Evolutionary conservation across 768 basidiomycete genomes (phyloP).

Genomic region (Serendipita sp.): DNA sequence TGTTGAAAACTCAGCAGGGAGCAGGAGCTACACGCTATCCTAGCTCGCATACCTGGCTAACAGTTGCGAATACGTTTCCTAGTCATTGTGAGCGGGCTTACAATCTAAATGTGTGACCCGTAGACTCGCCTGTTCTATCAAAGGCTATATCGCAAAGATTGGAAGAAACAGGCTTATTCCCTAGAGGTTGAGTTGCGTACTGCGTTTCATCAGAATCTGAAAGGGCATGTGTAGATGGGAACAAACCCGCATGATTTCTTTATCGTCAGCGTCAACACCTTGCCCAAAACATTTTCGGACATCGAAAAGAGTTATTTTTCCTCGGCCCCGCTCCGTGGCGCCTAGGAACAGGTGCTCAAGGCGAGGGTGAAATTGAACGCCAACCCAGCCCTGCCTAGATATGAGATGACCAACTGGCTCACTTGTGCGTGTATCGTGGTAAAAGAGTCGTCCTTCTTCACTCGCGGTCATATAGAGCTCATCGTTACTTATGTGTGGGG

Average conservation of each 20-base stretch:
- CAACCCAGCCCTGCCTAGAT: conserved; percentile 11
- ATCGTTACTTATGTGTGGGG: conserved; percentile 51
- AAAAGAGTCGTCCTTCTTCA: conserved; percentile 51
- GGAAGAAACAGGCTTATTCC: neutral
- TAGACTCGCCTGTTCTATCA: conserved; percentile 42
- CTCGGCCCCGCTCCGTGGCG: conserved; percentile 32
- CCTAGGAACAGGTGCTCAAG: conserved; percentile 51
- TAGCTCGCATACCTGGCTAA: neutral
- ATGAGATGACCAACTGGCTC: conserved; percentile 2
- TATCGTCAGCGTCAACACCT: neutral
- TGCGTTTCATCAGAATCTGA: neutral
- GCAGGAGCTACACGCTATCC: neutral
- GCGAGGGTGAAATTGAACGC: conserved; percentile 48
- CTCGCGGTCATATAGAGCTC: conserved; percentile 56
- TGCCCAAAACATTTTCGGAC: conserved; percentile 3
- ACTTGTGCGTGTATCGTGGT: conserved; percentile 40
- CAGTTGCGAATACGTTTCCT: conserved; percentile 4
- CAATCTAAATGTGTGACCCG: neutral
- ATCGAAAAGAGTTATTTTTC: conserved; percentile 21
- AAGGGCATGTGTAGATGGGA: neutral
- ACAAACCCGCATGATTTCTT: conserved; percentile 1
- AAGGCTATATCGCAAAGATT: conserved; percentile 23
- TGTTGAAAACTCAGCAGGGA: conserved; percentile 15
- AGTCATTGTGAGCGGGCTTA: neutral
- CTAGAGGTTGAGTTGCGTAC: neutral